Evolutionary conservation across 805 yeast species (phyloP).

Genomic region (Barnettozyma sp.): DNA sequence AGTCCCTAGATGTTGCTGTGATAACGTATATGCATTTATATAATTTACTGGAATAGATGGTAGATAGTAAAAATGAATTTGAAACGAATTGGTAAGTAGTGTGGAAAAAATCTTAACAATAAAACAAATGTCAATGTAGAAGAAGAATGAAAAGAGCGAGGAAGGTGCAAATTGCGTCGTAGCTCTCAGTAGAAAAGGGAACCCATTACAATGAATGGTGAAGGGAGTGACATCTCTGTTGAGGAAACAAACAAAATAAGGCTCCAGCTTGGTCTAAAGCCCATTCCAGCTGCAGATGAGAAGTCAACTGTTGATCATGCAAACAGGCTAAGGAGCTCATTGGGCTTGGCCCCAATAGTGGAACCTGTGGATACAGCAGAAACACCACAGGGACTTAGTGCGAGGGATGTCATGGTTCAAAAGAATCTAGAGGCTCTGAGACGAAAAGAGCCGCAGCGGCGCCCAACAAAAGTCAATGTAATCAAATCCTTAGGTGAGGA

Average conservation of each 20-base stretch:
- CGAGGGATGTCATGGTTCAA: constrained; percentile 11
- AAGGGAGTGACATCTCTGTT: constrained; percentile 26
- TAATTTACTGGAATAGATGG: too few species aligned
- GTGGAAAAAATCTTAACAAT: too few species aligned
- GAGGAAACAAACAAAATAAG: constrained; percentile 55
- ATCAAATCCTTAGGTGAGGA: constrained; percentile 14
- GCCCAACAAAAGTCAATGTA: constrained; percentile 10
- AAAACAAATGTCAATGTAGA: too few species aligned
- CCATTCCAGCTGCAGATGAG: constrained; percentile 31
- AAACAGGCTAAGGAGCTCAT: constrained; percentile 18
- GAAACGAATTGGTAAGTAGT: too few species aligned
- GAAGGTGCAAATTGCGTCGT: background rate
- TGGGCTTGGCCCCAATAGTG: constrained; percentile 21
- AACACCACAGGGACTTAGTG: constrained; percentile 14
- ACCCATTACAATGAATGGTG: constrained; percentile 8
- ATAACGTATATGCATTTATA: too few species aligned
- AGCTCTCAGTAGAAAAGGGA: background rate
- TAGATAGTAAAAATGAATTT: too few species aligned
- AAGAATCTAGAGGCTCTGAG: constrained; percentile 14
- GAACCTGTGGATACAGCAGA: background rate
- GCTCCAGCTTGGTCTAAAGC: constrained; percentile 44
- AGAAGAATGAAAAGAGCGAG: background rate
- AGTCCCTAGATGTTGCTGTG: too few species aligned
- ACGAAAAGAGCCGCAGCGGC: constrained; percentile 13
- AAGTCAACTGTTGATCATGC: constrained; percentile 12